phyloP scores from a whole-genome alignment of 2,329 filamentous ascomycete genomes.

The Exserohilum turcica region DNA sequence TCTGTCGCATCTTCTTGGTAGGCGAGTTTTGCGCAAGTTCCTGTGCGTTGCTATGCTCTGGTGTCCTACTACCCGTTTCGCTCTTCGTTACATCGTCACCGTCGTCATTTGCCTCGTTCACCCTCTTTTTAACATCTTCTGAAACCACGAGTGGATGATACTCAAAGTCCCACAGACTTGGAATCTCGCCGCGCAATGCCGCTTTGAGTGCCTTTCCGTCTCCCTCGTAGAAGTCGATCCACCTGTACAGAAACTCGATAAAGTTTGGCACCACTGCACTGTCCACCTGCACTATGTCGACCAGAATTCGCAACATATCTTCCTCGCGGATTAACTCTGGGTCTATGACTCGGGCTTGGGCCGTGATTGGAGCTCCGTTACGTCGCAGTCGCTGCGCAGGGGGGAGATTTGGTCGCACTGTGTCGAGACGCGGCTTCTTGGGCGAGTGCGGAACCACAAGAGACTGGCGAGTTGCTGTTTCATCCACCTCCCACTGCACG shows the following conservation, averaged over 20 bases:
- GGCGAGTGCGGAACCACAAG: slow-evolving; percentile 12
- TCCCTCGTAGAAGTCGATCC: slow-evolving; percentile 41
- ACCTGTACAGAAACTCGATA: slow-evolving; percentile 43
- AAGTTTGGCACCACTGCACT: slow-evolving; percentile 40
- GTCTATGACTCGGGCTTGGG: slow-evolving; percentile 27
- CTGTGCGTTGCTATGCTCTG: slow-evolving; percentile 5
- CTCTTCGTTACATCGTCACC: background rate
- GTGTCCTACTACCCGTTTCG: background rate
- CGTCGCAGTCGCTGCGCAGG: slow-evolving; percentile 5
- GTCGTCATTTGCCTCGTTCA: background rate
- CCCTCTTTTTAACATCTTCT: slow-evolving; percentile 10
- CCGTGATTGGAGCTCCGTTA: slow-evolving; percentile 16
- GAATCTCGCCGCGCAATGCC: slow-evolving; percentile 41
- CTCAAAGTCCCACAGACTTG: slow-evolving; percentile 44
- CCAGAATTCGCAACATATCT: slow-evolving; percentile 36
- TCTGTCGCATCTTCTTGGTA: slow-evolving; percentile 28
- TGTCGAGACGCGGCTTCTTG: slow-evolving; percentile 33
- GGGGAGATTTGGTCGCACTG: background rate
- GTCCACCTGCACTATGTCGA: slow-evolving; percentile 39
- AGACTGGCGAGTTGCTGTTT: background rate
- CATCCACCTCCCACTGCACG: slow-evolving; percentile 40
- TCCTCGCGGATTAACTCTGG: slow-evolving; percentile 34
- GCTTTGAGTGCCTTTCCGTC: slow-evolving; percentile 40
- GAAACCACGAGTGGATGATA: slow-evolving; percentile 34
- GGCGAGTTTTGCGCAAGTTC: slow-evolving; percentile 23